Base-by-base conservation (phyloP, 306 rosid genomes). In the Fagus sylvatica region DNA sequence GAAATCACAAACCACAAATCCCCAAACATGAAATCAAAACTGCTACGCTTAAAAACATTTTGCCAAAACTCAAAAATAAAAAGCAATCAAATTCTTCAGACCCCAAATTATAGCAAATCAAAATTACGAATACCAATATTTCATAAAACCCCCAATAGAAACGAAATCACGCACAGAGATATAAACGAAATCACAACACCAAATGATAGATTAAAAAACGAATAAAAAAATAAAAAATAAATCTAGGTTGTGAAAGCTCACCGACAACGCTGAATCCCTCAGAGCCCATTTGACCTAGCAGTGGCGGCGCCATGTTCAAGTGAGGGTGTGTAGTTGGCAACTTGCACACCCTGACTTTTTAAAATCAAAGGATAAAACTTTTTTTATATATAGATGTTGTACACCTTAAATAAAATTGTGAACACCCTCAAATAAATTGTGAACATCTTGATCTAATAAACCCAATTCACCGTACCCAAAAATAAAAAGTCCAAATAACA, bases 211-310 rank as follows among this genome's bases (percentile, higher is more conserved):
- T 51, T 33, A 39, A 5, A 32, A 15, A 53, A 76, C n/a, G n/a
- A n/a, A n/a, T n/a, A n/a, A n/a, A 53, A 3, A n/a, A n/a, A n/a
- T n/a, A 1, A 53, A 71, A 16, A 74, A 53, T 49, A 28, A 13
- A 4, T 36, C 73, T 4, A 72, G 2, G 42, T n/a, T 12, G 13
- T 5, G 76, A 78, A 49, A 55, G 73, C 88, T 84, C 79, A 93
- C 98, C 96, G 71, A 91, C 97, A 55, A 93, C 98, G 17, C 78
- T 77, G 59, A 97, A 88, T 80, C 87, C 96, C 74, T 93, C 97
- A 37, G 97, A 84, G 80, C 91, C 90, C 98, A 93, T 93, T 5
- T n/a, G n/a, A n/a, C n/a, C n/a, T n/a, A n/a, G n/a, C n/a, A n/a
- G n/a, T n/a, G n/a, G n/a, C n/a, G n/a, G n/a, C n/a, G n/a, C n/a